A percentile compares a stretch with the other conserved stretches of the same genome.
phyloP scores from a whole-genome alignment of 2,329 filamentous ascomycete species.

The Hawksworthiomyces lignivorus region DNA sequence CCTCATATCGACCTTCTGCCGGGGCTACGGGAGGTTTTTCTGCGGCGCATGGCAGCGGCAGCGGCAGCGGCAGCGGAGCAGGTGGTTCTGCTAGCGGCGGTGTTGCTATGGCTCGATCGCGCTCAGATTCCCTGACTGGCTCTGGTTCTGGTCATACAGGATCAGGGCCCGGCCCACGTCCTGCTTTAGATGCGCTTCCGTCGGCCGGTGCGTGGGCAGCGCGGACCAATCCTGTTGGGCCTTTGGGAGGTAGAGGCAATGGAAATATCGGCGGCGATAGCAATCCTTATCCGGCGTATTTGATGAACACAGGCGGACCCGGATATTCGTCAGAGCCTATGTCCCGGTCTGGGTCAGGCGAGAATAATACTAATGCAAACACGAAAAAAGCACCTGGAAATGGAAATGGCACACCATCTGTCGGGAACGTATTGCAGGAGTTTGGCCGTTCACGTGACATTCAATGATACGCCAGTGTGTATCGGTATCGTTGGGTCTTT shows the following conservation, averaged over 20 bases:
- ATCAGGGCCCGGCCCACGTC: background rate
- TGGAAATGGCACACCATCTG: background rate
- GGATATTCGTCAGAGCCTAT: conserved; percentile 15
- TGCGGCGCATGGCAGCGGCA: conserved; percentile 1
- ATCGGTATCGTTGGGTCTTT: background rate
- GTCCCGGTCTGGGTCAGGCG: conserved; percentile 14
- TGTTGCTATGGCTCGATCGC: background rate
- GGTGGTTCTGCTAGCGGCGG: background rate
- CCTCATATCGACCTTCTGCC: background rate
- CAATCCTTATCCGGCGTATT: background rate
- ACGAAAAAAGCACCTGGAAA: background rate
- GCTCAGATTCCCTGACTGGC: background rate
- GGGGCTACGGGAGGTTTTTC: background rate
- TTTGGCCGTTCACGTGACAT: background rate
- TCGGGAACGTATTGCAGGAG: background rate
- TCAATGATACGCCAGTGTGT: no score
- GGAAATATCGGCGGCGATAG: background rate
- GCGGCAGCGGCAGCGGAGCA: background rate
- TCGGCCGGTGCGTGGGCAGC: background rate
- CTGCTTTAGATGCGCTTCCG: background rate
- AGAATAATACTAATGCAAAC: background rate
- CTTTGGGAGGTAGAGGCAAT: background rate
- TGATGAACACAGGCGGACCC: background rate
- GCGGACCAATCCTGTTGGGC: background rate
- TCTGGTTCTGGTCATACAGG: no score